These are phyloP conservation scores for Elongisporangium prolatum DNA, from an alignment of 352 stramenopile species.

Conservation along the genomic window DNA sequence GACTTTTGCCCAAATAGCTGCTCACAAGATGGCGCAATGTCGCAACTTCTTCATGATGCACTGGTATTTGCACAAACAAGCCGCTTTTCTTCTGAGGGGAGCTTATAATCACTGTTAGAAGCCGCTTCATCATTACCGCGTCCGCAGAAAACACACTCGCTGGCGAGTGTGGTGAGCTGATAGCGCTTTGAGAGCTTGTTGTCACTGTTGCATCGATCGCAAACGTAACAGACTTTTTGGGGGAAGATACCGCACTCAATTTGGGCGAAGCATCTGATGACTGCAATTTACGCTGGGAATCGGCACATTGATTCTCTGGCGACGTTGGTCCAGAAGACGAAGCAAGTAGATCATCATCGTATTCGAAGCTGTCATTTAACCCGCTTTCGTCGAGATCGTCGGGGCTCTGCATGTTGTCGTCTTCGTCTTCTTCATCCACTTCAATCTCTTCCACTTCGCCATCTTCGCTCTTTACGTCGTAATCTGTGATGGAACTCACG, in stretches of 20 bases:
- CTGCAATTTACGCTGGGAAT: background rate
- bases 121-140: conserved; percentile 1
- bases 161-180: background rate
- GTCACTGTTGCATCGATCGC: background rate
- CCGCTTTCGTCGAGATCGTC: background rate
- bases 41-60: conserved; percentile 2
- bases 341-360: background rate
- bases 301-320: background rate
- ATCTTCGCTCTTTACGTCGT: background rate
- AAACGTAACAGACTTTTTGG: background rate
- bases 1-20: conserved; percentile 1
- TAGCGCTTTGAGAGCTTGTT: background rate
- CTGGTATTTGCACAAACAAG: conserved; percentile 6
- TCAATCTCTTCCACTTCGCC: background rate
- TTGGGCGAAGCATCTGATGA: background rate
- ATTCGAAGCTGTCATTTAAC: background rate
- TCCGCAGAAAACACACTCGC: background rate
- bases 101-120: conserved; percentile 6
- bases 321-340: background rate
- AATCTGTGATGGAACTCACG: background rate
- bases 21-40: conserved; percentile 5
- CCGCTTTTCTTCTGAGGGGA: conserved; percentile 7
- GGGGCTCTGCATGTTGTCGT: conserved; percentile 1
- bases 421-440: background rate
- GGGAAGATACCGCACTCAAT: background rate